Percentiles rank a stretch among this genome's conserved stretches.
Conservation (phyloP, 257 asterid genomes). For the Gentiana dahurica region DNA sequence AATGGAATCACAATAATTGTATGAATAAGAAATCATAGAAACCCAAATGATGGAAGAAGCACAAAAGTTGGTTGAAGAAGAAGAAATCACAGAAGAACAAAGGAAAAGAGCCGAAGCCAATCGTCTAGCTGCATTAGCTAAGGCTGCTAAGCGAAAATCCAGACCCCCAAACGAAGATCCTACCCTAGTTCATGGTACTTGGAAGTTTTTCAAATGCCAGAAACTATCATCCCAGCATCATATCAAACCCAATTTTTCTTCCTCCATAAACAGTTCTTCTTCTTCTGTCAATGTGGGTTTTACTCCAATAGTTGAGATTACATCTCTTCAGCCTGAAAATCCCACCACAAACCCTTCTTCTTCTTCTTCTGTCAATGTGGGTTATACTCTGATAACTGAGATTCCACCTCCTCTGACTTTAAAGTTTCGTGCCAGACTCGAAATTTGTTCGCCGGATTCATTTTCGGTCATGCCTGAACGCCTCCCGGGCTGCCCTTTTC, state of each 20-base stretch:
- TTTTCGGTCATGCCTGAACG: conserved; percentile 58
- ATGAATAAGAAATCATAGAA: too few relatives aligned
- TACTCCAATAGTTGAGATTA: conserved; percentile 10
- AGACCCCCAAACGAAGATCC: conserved; percentile 5
- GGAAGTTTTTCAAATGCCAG: conserved; percentile 63
- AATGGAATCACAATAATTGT: too few relatives aligned
- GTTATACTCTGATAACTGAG: conserved; percentile 8
- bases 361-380: too few relatives aligned
- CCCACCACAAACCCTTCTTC: too few relatives aligned
- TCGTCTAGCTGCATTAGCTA: conserved; percentile 80
- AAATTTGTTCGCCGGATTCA: conserved; percentile 79
- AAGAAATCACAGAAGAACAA: conserved; percentile 68
- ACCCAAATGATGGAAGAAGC: conserved; percentile 6
- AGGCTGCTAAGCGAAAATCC: conserved; percentile 83
- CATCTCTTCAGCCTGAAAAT: conserved; percentile 5
- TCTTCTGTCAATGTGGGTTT: too few relatives aligned
- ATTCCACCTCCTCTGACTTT: conserved; percentile 16
- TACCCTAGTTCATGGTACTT: conserved; percentile 5
- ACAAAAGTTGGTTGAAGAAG: conserved; percentile 1
- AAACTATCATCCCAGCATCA: conserved; percentile 28
- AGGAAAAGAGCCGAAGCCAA: conserved; percentile 67
- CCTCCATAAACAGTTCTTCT: conserved; percentile 1
- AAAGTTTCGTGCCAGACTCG: conserved; percentile 52
- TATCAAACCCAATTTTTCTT: conserved; percentile 14
- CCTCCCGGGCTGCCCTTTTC: conserved; percentile 42